A percentile compares a stretch with the other conserved stretches of the same genome.
phyloP scores from a whole-genome alignment of 306 rosid species.

The Cucurbita moschata region DNA sequence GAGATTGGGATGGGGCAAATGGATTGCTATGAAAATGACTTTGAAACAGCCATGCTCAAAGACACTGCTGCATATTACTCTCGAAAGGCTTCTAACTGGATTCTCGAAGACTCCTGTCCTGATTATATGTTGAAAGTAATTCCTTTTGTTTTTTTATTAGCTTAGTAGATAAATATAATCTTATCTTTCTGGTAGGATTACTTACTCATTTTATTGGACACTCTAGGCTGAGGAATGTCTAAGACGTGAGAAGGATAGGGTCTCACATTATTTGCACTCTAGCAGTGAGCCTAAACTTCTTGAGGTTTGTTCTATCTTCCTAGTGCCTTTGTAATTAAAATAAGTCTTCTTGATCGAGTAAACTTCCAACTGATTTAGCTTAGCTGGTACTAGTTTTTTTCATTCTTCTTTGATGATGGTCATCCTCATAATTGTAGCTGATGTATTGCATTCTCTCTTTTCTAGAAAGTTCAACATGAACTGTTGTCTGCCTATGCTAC shows the following conservation, averaged over 20 bases:
- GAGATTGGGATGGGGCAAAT: constrained; percentile 47
- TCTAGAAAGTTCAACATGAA: constrained; percentile 42
- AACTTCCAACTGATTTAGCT: neutral
- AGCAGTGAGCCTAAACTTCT: constrained; percentile 39
- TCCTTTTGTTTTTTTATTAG: neutral
- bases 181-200: neutral
- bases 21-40: constrained; percentile 36
- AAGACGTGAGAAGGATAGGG: constrained; percentile 34
- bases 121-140: constrained; percentile 39
- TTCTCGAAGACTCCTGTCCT: constrained; percentile 37
- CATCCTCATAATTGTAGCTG: neutral
- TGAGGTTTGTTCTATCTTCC: constrained; percentile 22
- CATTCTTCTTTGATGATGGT: neutral
- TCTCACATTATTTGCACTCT: constrained; percentile 31
- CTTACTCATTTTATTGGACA: constrained; percentile 3
- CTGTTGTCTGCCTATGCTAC: constrained; percentile 34
- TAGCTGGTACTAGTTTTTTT: neutral
- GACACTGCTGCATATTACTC: constrained; percentile 31
- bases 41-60: constrained; percentile 37
- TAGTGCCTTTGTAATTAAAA: neutral
- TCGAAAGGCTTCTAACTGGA: constrained; percentile 43
- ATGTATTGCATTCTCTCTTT: neutral
- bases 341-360: neutral
- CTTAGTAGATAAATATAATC: neutral
- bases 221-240: constrained; percentile 35